Conservation (phyloP, 139 green algal genomes). For the Micractinium conductrix region DNA sequence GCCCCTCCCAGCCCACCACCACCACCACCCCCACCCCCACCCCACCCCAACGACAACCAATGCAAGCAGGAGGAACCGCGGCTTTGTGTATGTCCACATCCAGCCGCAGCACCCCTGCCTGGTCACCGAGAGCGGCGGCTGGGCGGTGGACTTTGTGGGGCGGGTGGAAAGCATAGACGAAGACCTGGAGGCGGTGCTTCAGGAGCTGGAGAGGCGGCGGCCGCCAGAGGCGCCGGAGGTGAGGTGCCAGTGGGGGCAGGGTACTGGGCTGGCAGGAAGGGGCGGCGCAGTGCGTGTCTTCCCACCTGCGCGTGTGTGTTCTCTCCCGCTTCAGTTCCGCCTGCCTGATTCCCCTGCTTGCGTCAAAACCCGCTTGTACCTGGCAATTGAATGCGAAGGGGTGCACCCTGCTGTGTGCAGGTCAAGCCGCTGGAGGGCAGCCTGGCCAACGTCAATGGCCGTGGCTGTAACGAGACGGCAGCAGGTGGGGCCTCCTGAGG, state of each 20-base stretch:
- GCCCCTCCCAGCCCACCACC: no score
- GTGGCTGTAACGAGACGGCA: conserved; percentile 10
- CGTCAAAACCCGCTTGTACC: no score
- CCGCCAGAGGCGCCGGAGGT: conserved; percentile 11
- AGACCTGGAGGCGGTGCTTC: conserved; percentile 20
- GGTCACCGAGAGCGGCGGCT: conserved; percentile 14
- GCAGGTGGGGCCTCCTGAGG: not conserved
- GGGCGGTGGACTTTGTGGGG: conserved; percentile 35
- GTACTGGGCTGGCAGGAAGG: not conserved
- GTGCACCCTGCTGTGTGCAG: not conserved
- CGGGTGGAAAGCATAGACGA: conserved; percentile 29
- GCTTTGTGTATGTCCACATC: conserved; percentile 21
- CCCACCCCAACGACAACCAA: no score
- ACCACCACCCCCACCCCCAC: no score
- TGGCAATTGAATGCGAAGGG: no score
- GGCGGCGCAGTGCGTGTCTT: no score
- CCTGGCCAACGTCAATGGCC: conserved; percentile 26
- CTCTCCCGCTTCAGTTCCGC: no score
- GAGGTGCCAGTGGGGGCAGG: no score
- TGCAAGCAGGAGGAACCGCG: not conserved
- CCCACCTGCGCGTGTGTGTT: no score
- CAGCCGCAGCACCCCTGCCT: conserved; percentile 24
- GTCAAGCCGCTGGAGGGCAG: conserved; percentile 30
- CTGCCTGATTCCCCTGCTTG: no score
- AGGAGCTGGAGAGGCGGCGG: conserved; percentile 33